These are phyloP conservation scores for Calonectria naviculata DNA, from an alignment of 2,329 filamentous ascomycete species.

Conservation along the genomic window DNA sequence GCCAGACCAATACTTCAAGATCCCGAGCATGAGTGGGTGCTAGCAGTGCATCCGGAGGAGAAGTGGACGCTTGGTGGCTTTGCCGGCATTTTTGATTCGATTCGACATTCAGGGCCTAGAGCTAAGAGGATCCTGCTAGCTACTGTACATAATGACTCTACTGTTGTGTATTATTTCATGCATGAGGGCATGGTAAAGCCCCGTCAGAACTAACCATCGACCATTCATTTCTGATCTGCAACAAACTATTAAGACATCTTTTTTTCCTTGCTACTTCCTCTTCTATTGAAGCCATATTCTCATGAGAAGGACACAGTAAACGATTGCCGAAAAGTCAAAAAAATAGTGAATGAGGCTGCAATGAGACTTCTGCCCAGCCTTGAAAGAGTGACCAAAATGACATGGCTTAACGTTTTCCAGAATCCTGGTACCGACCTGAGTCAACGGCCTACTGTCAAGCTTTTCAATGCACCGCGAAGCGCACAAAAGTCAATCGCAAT, in stretches of 20 bases:
- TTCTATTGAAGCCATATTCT: too few species aligned
- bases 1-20: conserved; percentile 57
- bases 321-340: too few species aligned
- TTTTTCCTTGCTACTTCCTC: too few species aligned
- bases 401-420: too few species aligned
- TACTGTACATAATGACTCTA: conserved; percentile 82
- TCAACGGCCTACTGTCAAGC: too few species aligned
- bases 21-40: conserved; percentile 79
- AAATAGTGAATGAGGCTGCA: too few species aligned
- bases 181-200: conserved; percentile 89
- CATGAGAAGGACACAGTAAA: too few species aligned
- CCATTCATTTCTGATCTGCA: not conserved
- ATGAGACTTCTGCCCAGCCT: too few species aligned
- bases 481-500: too few species aligned
- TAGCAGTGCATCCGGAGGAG: conserved; percentile 78
- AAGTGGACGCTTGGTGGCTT: conserved; percentile 76
- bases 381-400: too few species aligned
- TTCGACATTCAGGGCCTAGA: conserved; percentile 59
- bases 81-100: conserved; percentile 75
- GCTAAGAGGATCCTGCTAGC: conserved; percentile 73
- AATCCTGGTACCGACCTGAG: too few species aligned
- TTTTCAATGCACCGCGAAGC: too few species aligned
- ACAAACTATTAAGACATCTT: conserved; percentile 52
- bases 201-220: conserved; percentile 70
- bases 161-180: conserved; percentile 85